Evolutionary conservation across 106 monocot species (phyloP), one percentile per base, ranked within the genome.

Genomic region (Agapanthus africanus): DNA sequence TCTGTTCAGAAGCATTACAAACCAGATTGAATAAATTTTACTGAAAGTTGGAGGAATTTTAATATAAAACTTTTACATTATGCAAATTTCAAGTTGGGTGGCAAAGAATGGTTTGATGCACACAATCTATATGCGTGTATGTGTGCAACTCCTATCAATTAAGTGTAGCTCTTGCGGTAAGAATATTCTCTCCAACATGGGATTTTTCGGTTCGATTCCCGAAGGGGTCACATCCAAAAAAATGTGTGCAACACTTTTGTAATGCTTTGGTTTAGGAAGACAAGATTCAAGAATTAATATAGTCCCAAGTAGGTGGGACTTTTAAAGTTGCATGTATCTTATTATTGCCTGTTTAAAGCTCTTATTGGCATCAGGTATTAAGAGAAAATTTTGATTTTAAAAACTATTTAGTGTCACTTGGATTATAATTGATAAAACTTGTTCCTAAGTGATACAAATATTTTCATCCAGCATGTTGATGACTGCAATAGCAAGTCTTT

Each of bases 1-100:
- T 79, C 87, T 91, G 80, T 68, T 21, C 15, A 41, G 37, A 68
- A 50, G 49, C 37, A 15, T 22, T 31, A 70, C 27, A 26, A 59
- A 42, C 13, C 37, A 40, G 31, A 50, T 15, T 34, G 14, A 60
- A 0, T 25, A 22, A 25, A 50, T 40, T 64, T n/a, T 63, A 3
- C 6, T 2, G 28, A 19, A 38, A 41, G 22, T 39, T 30, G 25
- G 26, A 34, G 4, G 9, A 59, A 25, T 13, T 34, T 7, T 7
- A 4, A 18, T n/a, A 61, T 34, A 8, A 19, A 64, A 40, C 63
- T 63, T n/a, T 63, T 37, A 63, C 18, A 63, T 14, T 11, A 40
- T 64, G 4, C 19, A 68, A 60, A 63, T 42, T 63, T 52, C 22
- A 52, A 23, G 23, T 25, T 52, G 52, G 52, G 4, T 25, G 52